phyloP scores from a whole-genome alignment of 2,329 filamentous ascomycete genomes.

The Fusarium buxicola region DNA sequence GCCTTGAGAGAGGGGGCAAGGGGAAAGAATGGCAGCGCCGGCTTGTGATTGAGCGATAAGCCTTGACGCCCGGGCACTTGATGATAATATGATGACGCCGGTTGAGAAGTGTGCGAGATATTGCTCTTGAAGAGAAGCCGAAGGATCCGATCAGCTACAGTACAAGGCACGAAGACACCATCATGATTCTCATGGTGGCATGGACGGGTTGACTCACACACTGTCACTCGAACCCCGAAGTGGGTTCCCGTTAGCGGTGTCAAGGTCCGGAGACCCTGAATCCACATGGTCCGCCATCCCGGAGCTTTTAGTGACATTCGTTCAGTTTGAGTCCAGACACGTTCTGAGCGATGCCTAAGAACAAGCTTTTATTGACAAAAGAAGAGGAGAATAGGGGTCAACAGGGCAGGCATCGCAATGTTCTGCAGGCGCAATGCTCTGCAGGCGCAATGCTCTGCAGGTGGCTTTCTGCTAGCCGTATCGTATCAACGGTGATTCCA shows the following conservation, averaged over 20 bases:
- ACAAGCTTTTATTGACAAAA: neutral
- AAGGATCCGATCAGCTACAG: conserved; percentile 3
- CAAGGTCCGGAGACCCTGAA: conserved; percentile 5
- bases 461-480: conserved; percentile 5
- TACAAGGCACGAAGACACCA: no score
- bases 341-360: neutral
- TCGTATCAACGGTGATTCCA: neutral
- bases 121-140: neutral
- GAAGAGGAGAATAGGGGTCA: neutral
- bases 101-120: neutral
- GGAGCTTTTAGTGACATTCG: neutral
- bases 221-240: conserved; percentile 6
- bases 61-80: conserved; percentile 10
- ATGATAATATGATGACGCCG: conserved; percentile 26
- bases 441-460: neutral
- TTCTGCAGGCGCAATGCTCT: no score
- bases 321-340: neutral
- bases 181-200: neutral
- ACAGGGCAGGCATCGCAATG: no score
- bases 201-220: neutral
- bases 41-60: conserved; percentile 29
- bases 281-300: conserved; percentile 10
- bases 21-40: neutral
- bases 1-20: neutral
- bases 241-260: conserved; percentile 1